These are phyloP conservation scores for Macrophomina phaseolina DNA, from an alignment of 2,329 filamentous ascomycete genomes.

Conservation along the genomic window DNA sequence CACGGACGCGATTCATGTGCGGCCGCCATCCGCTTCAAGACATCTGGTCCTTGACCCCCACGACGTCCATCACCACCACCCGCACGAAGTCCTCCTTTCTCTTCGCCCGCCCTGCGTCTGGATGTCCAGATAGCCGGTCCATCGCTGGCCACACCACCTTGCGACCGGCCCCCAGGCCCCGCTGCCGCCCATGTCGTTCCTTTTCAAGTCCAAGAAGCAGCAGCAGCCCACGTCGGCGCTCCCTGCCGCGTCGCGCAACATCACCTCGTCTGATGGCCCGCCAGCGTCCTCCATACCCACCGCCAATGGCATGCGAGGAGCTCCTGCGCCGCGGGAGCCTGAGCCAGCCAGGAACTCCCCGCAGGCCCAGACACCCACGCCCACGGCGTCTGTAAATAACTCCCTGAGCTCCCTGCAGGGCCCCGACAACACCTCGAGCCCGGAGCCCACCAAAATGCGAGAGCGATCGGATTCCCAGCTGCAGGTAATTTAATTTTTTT, in stretches of 20 bases:
- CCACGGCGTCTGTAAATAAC: constrained; percentile 73
- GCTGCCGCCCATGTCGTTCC: constrained; percentile 54
- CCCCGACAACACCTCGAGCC: constrained; percentile 63
- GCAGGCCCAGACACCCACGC: constrained; percentile 65
- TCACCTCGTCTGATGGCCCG: constrained; percentile 61
- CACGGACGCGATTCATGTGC: constrained; percentile 24
- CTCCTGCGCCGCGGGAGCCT: background rate
- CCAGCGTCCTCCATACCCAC: constrained; percentile 49
- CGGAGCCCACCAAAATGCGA: constrained; percentile 67
- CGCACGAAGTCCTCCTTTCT: constrained; percentile 15
- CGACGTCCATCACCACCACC: constrained; percentile 4
- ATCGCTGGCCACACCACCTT: constrained; percentile 21
- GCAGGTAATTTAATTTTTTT: constrained; percentile 52
- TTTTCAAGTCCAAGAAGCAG: constrained; percentile 56
- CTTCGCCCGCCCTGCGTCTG: constrained; percentile 24
- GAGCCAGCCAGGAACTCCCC: constrained; percentile 44
- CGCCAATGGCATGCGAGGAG: constrained; percentile 52
- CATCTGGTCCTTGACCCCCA: constrained; percentile 26
- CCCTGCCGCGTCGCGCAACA: constrained; percentile 61
- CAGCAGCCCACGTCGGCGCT: constrained; percentile 48
- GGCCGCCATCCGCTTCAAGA: constrained; percentile 23
- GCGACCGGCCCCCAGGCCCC: constrained; percentile 21
- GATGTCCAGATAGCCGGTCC: constrained; percentile 25
- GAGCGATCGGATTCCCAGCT: constrained; percentile 61
- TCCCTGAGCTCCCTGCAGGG: constrained; percentile 70